Evolutionary conservation across 441 rosid species (phyloP).

Genomic region (Melastoma candidum): DNA sequence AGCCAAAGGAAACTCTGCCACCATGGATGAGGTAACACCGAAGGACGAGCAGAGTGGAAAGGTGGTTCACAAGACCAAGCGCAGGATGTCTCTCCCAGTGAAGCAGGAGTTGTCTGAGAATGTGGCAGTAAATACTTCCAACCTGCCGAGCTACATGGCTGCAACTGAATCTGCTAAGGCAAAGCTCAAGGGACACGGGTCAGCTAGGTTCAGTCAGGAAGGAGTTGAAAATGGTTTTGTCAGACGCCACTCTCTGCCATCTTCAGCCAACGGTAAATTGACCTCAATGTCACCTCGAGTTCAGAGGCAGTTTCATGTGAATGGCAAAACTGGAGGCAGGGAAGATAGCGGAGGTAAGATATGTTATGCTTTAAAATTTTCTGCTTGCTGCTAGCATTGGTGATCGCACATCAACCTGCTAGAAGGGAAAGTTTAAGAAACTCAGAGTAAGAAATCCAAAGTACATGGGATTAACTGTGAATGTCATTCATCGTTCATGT

Average conservation of each 20-base stretch:
- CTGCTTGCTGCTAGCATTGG: too few species aligned
- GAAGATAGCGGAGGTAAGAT: too few species aligned
- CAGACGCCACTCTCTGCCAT: constrained; percentile 78
- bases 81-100: constrained; percentile 32
- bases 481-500: too few species aligned
- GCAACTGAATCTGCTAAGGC: constrained; percentile 95
- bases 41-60: constrained; percentile 14
- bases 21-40: constrained; percentile 30
- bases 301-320: constrained; percentile 38
- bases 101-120: constrained; percentile 63
- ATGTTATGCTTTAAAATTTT: too few species aligned
- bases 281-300: constrained; percentile 80
- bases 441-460: too few species aligned
- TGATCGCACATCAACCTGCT: too few species aligned
- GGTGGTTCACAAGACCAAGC: constrained; percentile 44
- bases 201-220: constrained; percentile 61
- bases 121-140: constrained; percentile 53
- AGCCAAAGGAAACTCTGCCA: constrained; percentile 14
- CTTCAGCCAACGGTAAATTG: constrained; percentile 50
- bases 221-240: constrained; percentile 44
- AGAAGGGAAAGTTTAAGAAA: too few species aligned
- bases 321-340: constrained; percentile 36
- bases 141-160: constrained; percentile 90
- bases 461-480: too few species aligned
- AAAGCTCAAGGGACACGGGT: constrained; percentile 75